These are phyloP conservation scores for Prunus yedoensis DNA, from an alignment of 331 rosid species.

Conservation along the genomic window DNA sequence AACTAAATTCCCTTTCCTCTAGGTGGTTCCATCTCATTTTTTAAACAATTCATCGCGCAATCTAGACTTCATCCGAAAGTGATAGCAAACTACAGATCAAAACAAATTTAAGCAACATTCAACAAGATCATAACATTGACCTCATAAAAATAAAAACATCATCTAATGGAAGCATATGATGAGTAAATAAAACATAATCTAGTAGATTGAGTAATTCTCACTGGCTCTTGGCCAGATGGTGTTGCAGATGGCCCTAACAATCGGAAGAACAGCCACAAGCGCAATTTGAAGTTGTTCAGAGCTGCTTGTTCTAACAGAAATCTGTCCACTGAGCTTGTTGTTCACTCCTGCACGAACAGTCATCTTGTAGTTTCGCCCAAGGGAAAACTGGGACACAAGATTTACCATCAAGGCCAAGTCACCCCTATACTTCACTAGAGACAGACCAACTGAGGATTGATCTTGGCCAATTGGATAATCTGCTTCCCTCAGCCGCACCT, in stretches of 20 bases:
- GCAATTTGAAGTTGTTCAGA: conserved; percentile 92
- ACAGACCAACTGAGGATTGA: conserved; percentile 74
- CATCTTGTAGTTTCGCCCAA: conserved; percentile 80
- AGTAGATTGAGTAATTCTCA: conserved; percentile 73
- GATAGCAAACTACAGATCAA: conserved; percentile 5
- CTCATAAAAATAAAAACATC: conserved; percentile 12
- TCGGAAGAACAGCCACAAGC: conserved; percentile 67
- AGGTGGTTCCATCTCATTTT: conserved; percentile 34
- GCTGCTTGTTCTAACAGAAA: conserved; percentile 73
- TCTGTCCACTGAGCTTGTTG: conserved; percentile 91
- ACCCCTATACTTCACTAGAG: conserved; percentile 88
- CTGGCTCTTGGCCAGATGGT: conserved; percentile 64
- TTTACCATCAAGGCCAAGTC: conserved; percentile 78
- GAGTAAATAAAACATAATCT: conserved; percentile 17
- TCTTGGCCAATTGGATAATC: conserved; percentile 94
- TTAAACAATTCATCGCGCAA: conserved; percentile 14
- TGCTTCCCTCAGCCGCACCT: conserved; percentile 85
- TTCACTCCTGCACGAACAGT: conserved; percentile 84
- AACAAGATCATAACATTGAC: not conserved
- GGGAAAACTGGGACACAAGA: conserved; percentile 75
- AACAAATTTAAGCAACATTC: conserved; percentile 7
- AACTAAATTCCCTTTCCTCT: conserved; percentile 22
- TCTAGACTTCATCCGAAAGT: conserved; percentile 3
- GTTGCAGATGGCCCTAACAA: conserved; percentile 63
- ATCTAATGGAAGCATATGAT: conserved; percentile 17